phyloP scores from a whole-genome alignment of 1,139 yeast genomes.

The Yamadazyma spencermartinsiae region DNA sequence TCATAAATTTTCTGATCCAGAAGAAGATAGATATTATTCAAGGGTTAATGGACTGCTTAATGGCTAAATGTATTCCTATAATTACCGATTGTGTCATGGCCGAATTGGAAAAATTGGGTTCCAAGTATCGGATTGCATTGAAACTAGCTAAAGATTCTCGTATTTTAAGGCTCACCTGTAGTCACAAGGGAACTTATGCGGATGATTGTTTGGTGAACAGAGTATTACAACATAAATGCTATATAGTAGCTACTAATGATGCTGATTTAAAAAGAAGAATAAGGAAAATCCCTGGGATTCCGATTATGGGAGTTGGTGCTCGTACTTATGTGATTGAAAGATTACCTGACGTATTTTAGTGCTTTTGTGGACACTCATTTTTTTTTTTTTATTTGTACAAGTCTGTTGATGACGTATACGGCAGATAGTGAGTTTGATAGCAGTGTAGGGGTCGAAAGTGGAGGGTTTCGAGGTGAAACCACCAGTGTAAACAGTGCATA shows the following conservation, averaged over 20 bases:
- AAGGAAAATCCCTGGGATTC: slow-evolving; percentile 95
- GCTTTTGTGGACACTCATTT: neutral
- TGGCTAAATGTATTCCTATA: slow-evolving; percentile 93
- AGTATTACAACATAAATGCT: slow-evolving; percentile 94
- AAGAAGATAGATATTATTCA: slow-evolving; percentile 89
- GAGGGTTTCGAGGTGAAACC: neutral
- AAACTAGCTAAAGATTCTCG: slow-evolving; percentile 92
- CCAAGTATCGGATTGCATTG: slow-evolving; percentile 89
- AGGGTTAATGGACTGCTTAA: slow-evolving; percentile 94
- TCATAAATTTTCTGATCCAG: slow-evolving; percentile 92
- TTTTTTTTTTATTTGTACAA: neutral
- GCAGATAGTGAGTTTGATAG: neutral
- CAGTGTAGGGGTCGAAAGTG: neutral
- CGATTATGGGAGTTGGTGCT: slow-evolving; percentile 93
- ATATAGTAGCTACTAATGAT: slow-evolving; percentile 96
- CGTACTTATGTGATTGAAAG: slow-evolving; percentile 91
- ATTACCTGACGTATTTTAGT: slow-evolving; percentile 85
- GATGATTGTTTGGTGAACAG: slow-evolving; percentile 95
- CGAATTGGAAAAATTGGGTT: slow-evolving; percentile 93
- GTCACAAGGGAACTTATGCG: slow-evolving; percentile 96
- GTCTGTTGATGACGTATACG: neutral
- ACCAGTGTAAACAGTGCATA: neutral
- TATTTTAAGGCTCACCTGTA: slow-evolving; percentile 79
- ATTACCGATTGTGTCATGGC: slow-evolving; percentile 98
- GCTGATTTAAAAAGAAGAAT: slow-evolving; percentile 94